Percentiles rank a stretch among this genome's conserved stretches.
Conservation (phyloP, 768 basidiomycete genomes). For the Mycena kentingensis region DNA sequence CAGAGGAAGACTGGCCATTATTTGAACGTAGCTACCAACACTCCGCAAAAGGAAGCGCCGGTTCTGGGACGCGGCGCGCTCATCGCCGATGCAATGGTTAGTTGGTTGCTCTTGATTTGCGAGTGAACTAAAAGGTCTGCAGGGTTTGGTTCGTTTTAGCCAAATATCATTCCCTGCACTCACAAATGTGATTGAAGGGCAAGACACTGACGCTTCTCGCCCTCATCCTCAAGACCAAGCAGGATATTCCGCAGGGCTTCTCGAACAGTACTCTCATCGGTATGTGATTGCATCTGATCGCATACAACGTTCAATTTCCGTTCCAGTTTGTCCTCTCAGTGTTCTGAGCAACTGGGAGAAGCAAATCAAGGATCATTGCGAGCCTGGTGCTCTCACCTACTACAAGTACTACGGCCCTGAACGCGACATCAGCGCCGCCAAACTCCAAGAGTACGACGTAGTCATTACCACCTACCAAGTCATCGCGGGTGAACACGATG, state of each 20-base stretch:
- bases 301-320: not conserved
- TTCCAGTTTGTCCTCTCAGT: slow-evolving; percentile 75
- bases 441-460: slow-evolving; percentile 70
- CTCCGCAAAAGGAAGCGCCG: slow-evolving; percentile 67
- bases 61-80: slow-evolving; percentile 81
- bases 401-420: slow-evolving; percentile 74
- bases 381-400: slow-evolving; percentile 48
- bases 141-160: slow-evolving; percentile 47
- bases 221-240: slow-evolving; percentile 75
- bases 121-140: not conserved
- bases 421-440: slow-evolving; percentile 57
- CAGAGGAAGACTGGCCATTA: slow-evolving; percentile 62
- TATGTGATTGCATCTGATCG: slow-evolving; percentile 27
- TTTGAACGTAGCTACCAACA: slow-evolving; percentile 81
- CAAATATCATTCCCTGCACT: not conserved
- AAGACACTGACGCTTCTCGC: slow-evolving; percentile 91
- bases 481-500: slow-evolving; percentile 57
- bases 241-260: slow-evolving; percentile 55
- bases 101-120: slow-evolving; percentile 1
- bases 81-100: slow-evolving; percentile 87
- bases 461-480: slow-evolving; percentile 86
- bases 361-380: slow-evolving; percentile 75
- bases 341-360: slow-evolving; percentile 89
- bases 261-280: slow-evolving; percentile 80
- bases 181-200: slow-evolving; percentile 47